Base-by-base conservation (phyloP, 1,284 basidiomycete species). In the Porogramme epimiltina region DNA sequence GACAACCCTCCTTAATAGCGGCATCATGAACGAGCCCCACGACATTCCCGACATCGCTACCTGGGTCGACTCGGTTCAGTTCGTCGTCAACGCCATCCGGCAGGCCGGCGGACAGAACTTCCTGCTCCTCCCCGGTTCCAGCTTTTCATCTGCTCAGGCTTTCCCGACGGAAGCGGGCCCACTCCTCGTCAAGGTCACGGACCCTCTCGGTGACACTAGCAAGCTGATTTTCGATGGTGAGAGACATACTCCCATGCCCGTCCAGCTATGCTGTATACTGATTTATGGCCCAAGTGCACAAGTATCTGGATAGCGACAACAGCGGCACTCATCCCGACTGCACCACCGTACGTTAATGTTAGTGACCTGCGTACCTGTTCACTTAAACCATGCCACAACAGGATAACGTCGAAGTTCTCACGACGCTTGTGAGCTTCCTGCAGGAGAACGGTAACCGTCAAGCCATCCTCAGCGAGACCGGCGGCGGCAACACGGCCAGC, bases 261-360 rank as follows among this genome's bases (percentile, higher is more conserved):
- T 9, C 8, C 10, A 16, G 6, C 5, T 37, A 37, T n/a, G 5
- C 8, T 20, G 5, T 55, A 67, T 46, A 60, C 66, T 47, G 16
- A 47, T n/a, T 3, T n/a, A 8, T 11, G 19, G 16, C 10, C 16
- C 4, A n/a, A 73, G 80, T 82, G 3, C 81, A 84, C 73, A 78
- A 82, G 66, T 85, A 84, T 66, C 76, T 82, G 55, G 82, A 85
- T 65, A 71, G 70, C 47, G 81, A 83, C 65, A 80, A 81, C 65
- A 78, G 75, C 37, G 82, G 83, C 43, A 82, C 79, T 3, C 73
- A 77, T 61, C 58, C 74, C 11, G 74, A 78, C 54, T 74, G 75
- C 56, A 74, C 72, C 39, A 81, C 77, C 15, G 69, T 69, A 51
- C 26, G 61, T 48, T 13, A 3, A 19, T 37, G 28, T 31, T 31